Conservation (phyloP, 768 basidiomycete species). For the Sporobolomyces pararoseus region DNA sequence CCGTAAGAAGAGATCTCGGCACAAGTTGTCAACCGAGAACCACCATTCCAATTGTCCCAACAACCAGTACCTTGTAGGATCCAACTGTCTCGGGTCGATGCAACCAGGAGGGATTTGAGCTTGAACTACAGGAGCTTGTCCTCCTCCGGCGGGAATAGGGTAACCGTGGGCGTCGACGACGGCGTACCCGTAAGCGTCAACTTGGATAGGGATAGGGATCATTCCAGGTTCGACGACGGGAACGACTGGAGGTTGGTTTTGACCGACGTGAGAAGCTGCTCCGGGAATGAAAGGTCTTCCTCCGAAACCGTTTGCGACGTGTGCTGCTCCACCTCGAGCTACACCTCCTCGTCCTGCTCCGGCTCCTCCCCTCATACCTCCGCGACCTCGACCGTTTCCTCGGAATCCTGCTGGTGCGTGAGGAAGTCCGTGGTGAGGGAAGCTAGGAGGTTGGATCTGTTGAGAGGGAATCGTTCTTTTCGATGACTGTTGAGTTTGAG, state of each 20-base stretch:
- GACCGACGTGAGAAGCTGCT: background rate
- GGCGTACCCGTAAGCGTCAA: constrained; percentile 15
- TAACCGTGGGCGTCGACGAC: constrained; percentile 28
- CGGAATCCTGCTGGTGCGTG: background rate
- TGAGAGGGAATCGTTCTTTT: background rate
- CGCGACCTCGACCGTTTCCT: constrained; percentile 3
- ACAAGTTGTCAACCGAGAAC: constrained; percentile 82
- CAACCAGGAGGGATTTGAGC: constrained; percentile 11
- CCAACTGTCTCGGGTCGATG: constrained; percentile 50
- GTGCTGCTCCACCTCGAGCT: too few relatives aligned
- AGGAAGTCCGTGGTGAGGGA: constrained; percentile 9
- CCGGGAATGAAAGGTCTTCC: constrained; percentile 6
- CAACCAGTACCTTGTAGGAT: constrained; percentile 64
- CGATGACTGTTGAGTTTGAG: background rate
- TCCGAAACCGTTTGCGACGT: constrained; percentile 3
- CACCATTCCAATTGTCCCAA: constrained; percentile 83
- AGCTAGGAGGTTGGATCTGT: constrained; percentile 9
- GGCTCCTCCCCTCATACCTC: constrained; percentile 4
- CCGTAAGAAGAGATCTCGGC: constrained; percentile 77
- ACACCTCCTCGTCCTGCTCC: background rate
- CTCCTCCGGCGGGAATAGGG: constrained; percentile 20
- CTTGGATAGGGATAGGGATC: constrained; percentile 22
- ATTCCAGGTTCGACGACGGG: constrained; percentile 9
- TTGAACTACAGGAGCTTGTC: constrained; percentile 13
- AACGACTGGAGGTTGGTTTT: background rate